Conservation (phyloP, 1,284 basidiomycete genomes). For the Vanrija sp. region DNA sequence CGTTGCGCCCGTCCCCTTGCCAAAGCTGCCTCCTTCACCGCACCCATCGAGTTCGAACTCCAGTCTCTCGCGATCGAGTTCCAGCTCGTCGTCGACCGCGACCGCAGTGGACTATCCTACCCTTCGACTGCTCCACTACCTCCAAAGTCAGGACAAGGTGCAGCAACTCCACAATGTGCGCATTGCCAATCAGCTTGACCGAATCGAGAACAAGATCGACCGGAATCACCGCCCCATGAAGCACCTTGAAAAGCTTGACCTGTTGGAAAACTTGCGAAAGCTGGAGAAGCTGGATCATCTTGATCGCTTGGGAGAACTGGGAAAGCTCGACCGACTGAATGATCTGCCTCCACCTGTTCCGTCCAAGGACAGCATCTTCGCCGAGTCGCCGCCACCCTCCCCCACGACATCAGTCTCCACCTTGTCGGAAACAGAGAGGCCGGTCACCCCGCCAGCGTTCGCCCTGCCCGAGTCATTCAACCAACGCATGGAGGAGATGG, state of each 20-base stretch:
- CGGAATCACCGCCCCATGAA: slow-evolving; percentile 19
- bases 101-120: background rate
- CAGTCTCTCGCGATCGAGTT: background rate
- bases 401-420: slow-evolving; percentile 26
- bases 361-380: slow-evolving; percentile 25
- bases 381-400: slow-evolving; percentile 1
- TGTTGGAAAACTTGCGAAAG: background rate
- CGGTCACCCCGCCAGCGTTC: slow-evolving; percentile 35
- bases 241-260: slow-evolving; percentile 1
- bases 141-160: slow-evolving; percentile 42
- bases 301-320: background rate
- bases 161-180: slow-evolving; percentile 34
- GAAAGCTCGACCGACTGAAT: background rate
- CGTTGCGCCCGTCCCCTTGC: background rate
- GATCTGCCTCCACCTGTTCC: slow-evolving; percentile 39
- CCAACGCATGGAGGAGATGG: slow-evolving; percentile 35
- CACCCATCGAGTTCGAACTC: background rate
- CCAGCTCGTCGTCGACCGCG: slow-evolving; percentile 1
- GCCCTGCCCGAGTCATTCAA: slow-evolving; percentile 27
- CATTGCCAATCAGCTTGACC: slow-evolving; percentile 39
- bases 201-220: slow-evolving; percentile 42
- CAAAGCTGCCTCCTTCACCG: slow-evolving; percentile 3
- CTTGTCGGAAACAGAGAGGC: slow-evolving; percentile 33
- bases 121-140: slow-evolving; percentile 27
- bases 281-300: slow-evolving; percentile 1